Base-by-base conservation (phyloP, 2,329 filamentous ascomycete genomes). In the Phyllosticta citrichinensis region DNA sequence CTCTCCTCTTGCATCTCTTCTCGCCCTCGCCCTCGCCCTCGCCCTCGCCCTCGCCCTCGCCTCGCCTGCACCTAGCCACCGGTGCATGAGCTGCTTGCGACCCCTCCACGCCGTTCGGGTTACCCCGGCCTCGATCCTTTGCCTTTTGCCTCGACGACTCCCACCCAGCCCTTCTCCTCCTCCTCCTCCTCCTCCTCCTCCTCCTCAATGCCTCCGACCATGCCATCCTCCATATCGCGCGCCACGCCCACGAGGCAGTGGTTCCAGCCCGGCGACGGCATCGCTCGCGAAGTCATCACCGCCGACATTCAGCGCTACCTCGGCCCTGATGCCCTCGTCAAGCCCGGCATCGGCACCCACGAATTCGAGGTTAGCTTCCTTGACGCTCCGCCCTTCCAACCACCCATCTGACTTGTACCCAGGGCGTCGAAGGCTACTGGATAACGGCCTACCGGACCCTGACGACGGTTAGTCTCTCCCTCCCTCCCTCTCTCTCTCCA, bases 291-390 rank as follows among this genome's bases (percentile, higher is more conserved):
- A 69, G 78, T 80, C 69, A 80, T 80, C 65, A 78, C 77, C 55
- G 77, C 77, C 65, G 78, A 80, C 69, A 80, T 80, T 66, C 77
- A 79, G 70, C 74, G 77, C 66, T 80, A 79, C 66, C 68, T 80
- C 61, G 78, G 78, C 58, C 76, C 76, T 63, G 78, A 80, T 72
- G 78, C 78, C 56, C 77, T 78, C 62, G 77, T 80, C 53, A 74
- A 75, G 66, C 78, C 78, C 51, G 78, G 78, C 56, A 65, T 70
- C 55, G 76, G 76, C 66, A 76, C 69, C 63, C 76, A 73, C 60
- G 74, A 77, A 61, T 72, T 77, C 67, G 71, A 77, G 71, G 76
- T 79, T 55, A 57, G 60, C 35, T 40, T 71, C 73, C 65, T 60
- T 52, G 19, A 8, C 33, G 14, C 33, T 40, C 11, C 2, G 9